Percentiles rank a stretch among this genome's conserved stretches.
Conservation (phyloP, 352 stramenopile species). For the Phytophthora lateralis region DNA sequence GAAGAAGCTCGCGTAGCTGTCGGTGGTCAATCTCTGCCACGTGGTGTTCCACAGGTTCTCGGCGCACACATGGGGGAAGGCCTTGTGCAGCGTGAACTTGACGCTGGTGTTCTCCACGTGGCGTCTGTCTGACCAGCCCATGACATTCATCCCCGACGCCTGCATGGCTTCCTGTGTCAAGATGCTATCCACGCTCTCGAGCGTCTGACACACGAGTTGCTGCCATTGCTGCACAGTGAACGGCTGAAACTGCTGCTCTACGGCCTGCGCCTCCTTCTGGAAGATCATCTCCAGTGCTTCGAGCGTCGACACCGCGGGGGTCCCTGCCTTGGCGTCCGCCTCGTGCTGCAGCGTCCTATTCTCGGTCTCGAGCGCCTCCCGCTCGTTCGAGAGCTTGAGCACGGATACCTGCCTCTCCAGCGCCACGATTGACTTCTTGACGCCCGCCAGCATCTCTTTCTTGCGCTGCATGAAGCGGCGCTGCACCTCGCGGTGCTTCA, state of each 20-base stretch:
- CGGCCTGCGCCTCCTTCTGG: conserved; percentile 34
- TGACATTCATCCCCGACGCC: conserved; percentile 41
- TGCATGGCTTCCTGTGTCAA: conserved; percentile 38
- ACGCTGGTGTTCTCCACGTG: conserved; percentile 44
- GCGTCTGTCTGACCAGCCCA: conserved; percentile 52
- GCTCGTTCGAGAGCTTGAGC: conserved; percentile 43
- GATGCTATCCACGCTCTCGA: conserved; percentile 38
- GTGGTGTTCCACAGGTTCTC: conserved; percentile 48
- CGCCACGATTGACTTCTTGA: conserved; percentile 39
- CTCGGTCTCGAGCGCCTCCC: conserved; percentile 41
- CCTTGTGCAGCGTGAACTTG: conserved; percentile 58
- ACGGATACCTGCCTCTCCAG: conserved; percentile 47
- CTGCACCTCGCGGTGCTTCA: conserved; percentile 60
- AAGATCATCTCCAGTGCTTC: conserved; percentile 39
- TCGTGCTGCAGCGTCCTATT: conserved; percentile 36
- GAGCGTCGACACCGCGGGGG: conserved; percentile 13
- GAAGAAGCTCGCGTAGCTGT: conserved; percentile 59
- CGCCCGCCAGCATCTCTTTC: conserved; percentile 42
- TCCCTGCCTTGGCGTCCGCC: conserved; percentile 8
- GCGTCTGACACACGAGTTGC: conserved; percentile 39
- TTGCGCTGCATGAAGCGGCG: conserved; percentile 60
- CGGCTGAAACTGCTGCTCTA: conserved; percentile 38
- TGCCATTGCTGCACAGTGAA: conserved; percentile 43
- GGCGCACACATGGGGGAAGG: conserved; percentile 50
- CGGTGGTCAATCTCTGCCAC: conserved; percentile 45